Conservation (phyloP, 768 basidiomycete species). For the Russula sp. region DNA sequence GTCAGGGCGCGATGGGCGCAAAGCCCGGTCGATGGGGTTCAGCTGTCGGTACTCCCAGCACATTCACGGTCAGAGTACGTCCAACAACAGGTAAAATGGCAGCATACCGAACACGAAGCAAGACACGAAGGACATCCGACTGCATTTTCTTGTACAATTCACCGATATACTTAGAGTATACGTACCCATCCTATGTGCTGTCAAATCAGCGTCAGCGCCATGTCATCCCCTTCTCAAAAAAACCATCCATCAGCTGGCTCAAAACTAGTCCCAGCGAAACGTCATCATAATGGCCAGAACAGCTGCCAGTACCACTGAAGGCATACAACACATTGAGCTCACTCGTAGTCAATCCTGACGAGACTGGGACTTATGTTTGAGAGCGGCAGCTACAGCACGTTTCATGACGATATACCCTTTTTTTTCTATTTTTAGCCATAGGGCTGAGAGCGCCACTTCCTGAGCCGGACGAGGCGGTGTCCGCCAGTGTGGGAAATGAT, state of each 20-base stretch:
- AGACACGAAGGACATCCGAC: constrained; percentile 80
- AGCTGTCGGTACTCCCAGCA: constrained; percentile 98
- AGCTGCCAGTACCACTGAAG: background rate
- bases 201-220: constrained; percentile 20
- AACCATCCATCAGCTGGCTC: constrained; percentile 30
- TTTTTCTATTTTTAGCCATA: too few species aligned
- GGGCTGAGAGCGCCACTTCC: too few species aligned
- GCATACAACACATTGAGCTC: constrained; percentile 20
- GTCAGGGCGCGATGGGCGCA: constrained; percentile 97
- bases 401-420: too few species aligned
- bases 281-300: background rate
- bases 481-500: too few species aligned
- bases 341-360: constrained; percentile 27
- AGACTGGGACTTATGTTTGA: constrained; percentile 24
- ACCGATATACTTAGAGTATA: constrained; percentile 81
- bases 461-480: too few species aligned
- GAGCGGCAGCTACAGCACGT: background rate
- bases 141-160: constrained; percentile 99
- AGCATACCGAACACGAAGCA: too few species aligned
- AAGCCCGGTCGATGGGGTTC: constrained; percentile 96
- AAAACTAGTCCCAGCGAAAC: constrained; percentile 9
- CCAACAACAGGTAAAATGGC: constrained; percentile 43
- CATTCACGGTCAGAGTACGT: constrained; percentile 10
- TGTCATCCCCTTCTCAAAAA: background rate
- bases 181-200: constrained; percentile 72